Conservation (phyloP, 2,329 filamentous ascomycete genomes). For the Calonectria multiphialidica region DNA sequence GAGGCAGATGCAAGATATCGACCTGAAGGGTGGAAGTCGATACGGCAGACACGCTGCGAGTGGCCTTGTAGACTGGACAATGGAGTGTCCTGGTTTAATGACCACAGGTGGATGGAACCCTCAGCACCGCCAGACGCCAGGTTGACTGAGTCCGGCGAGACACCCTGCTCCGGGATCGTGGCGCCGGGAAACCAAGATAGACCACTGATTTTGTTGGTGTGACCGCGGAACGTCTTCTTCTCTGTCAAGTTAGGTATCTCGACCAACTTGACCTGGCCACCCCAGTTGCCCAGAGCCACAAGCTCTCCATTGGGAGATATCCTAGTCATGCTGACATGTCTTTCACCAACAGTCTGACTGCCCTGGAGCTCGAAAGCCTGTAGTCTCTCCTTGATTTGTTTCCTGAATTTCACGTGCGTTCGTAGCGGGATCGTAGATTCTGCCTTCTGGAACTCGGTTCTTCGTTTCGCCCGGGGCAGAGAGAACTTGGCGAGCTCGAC, state of each 20-base stretch:
- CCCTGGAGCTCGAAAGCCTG: conserved; percentile 90
- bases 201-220: conserved; percentile 90
- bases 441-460: conserved; percentile 81
- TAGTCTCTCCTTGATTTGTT: conserved; percentile 86
- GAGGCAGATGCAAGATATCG: conserved; percentile 92
- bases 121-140: conserved; percentile 93
- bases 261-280: conserved; percentile 87
- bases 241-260: conserved; percentile 86
- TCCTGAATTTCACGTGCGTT: conserved; percentile 93
- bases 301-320: conserved; percentile 88
- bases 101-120: conserved; percentile 91
- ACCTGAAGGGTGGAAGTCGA: conserved; percentile 95
- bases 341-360: conserved; percentile 91
- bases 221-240: conserved; percentile 81
- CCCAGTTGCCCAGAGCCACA: conserved; percentile 93
- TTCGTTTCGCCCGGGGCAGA: conserved; percentile 82
- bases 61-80: conserved; percentile 87
- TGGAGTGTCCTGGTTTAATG: conserved; percentile 86
- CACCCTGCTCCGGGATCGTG: conserved; percentile 76
- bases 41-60: conserved; percentile 86
- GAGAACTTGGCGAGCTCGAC: conserved; percentile 86
- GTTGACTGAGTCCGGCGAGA: conserved; percentile 82
- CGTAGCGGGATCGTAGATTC: conserved; percentile 88
- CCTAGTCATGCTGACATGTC: conserved; percentile 91
- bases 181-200: conserved; percentile 90